Evolutionary conservation across 2,329 filamentous ascomycete species (phyloP), one percentile per base, ranked within the genome.

Genomic region (Monosporascus sp.): DNA sequence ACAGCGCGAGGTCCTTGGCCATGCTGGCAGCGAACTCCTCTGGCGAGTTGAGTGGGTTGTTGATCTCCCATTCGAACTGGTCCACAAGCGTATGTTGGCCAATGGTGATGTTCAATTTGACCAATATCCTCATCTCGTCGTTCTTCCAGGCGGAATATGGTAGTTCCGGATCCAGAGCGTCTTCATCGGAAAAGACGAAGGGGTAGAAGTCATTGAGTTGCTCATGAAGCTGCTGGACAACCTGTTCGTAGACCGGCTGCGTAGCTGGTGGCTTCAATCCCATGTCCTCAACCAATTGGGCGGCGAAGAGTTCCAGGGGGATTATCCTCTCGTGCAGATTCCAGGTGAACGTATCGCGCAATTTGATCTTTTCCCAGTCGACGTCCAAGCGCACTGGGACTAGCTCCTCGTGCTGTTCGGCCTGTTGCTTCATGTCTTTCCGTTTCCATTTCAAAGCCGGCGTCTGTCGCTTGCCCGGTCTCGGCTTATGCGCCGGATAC

Each of bases 41-140:
- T 2, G 94, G 91, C 0, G 89, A 95, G 70, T 99, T 99, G 51
- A 87, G 76, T 0, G 92, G 88, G 68, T 96, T 95, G 72, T 97
- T 97, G 68, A 97, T 91, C 63, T 99, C 94, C 94, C 94, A 99
- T 72, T 99, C 94, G 57, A 99, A 97, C 68, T 97, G 94, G 65
- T 99, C 94, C 37, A 97, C 87, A 26, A 99, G 78, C 0, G 92
- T 97, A 66, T 96, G 90, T 58, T 90, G 88, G 41, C 93, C 94
- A 66, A 99, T 97, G 7, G 94, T 97, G 65, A 99, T 96, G 72
- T 97, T 97, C 49, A 99, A 79, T 72, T 97, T 97, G 72, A 99
- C 85, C 44, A 96, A 76, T 61, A 99, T 89, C 49, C 94, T 88
- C 93, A 99, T 97, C 74, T 99, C 94, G 68, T 99, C 94, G 67